phyloP scores from a whole-genome alignment of 1,284 basidiomycete species.

The Trametes versicolor region DNA sequence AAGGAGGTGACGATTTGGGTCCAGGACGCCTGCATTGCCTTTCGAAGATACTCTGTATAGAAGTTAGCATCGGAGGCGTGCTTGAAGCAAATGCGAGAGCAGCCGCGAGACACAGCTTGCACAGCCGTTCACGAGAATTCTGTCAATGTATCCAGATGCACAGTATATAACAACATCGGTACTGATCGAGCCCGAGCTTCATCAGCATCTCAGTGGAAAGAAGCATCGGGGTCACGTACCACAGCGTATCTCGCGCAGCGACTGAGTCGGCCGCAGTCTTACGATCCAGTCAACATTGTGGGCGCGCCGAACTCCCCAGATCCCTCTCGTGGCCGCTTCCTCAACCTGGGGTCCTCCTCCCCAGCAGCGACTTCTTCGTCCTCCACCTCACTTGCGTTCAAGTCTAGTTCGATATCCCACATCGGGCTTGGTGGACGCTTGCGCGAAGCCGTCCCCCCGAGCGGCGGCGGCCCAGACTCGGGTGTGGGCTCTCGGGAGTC shows the following conservation, averaged over 20 bases:
- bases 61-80: too few relatives aligned
- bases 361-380: conserved; percentile 27
- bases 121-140: too few relatives aligned
- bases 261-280: background rate
- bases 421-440: conserved; percentile 46
- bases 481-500: conserved; percentile 35
- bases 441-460: conserved; percentile 5
- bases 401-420: conserved; percentile 71
- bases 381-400: conserved; percentile 47
- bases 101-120: too few relatives aligned
- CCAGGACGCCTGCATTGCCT: too few relatives aligned
- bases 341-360: conserved; percentile 5
- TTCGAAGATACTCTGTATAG: too few relatives aligned
- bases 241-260: background rate
- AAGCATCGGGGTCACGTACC: background rate
- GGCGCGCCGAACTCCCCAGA: conserved; percentile 35
- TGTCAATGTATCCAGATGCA: too few relatives aligned
- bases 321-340: conserved; percentile 28
- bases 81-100: too few relatives aligned
- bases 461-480: conserved; percentile 28
- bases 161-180: too few relatives aligned
- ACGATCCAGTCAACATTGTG: conserved; percentile 24
- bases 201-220: too few relatives aligned
- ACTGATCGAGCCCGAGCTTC: too few relatives aligned
- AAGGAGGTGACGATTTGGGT: too few relatives aligned